Conservation (phyloP, 2,329 filamentous ascomycete genomes). For the Colletotrichum cordylinicola region DNA sequence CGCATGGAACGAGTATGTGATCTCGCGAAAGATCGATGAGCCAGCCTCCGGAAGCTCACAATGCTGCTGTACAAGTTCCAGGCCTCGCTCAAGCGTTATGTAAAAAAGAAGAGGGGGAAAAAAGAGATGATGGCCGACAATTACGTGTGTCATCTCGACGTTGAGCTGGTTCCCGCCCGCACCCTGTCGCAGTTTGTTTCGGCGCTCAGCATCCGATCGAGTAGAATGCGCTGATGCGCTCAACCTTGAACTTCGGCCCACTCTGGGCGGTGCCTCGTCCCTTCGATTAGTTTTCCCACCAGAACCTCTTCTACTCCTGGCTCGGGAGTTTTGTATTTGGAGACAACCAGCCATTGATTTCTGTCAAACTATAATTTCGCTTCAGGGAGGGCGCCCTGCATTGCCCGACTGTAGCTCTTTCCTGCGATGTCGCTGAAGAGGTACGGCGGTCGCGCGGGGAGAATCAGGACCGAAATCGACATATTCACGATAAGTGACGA, state of each 20-base stretch:
- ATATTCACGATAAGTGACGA: neutral
- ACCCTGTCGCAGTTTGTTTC: constrained; percentile 1
- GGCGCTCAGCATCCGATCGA: neutral
- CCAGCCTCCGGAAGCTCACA: neutral
- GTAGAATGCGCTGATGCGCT: neutral
- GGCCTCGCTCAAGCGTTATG: neutral
- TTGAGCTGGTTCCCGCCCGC: neutral
- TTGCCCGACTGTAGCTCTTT: neutral
- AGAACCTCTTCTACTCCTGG: neutral
- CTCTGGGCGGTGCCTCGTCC: neutral
- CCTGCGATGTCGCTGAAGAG: neutral
- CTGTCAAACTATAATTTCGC: neutral
- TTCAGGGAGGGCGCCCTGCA: neutral
- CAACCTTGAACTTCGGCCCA: neutral
- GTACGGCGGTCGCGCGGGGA: neutral
- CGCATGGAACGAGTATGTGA: neutral
- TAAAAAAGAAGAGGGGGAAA: neutral
- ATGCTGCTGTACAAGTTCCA: neutral
- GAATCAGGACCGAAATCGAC: neutral
- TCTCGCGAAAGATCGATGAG: neutral
- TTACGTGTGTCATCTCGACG: neutral
- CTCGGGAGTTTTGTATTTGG: neutral
- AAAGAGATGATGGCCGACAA: neutral
- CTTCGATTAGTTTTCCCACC: neutral
- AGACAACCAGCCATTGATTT: neutral